Evolutionary conservation across 139 green algal species (phyloP).

Genomic region (Astrephomene gubernaculifera): DNA sequence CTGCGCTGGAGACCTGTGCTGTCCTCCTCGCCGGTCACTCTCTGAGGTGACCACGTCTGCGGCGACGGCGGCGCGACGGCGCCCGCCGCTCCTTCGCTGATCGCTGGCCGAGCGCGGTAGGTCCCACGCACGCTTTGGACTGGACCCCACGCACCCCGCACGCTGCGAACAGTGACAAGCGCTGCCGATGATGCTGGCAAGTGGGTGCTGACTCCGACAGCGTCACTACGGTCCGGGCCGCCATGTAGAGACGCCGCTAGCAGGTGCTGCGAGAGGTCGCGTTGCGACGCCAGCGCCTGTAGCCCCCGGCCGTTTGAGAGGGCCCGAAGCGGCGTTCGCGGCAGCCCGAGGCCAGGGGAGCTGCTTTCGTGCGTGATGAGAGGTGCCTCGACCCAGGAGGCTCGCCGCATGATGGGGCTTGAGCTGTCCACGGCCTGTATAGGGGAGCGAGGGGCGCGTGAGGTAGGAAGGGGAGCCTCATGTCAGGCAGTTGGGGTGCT

Average conservation of each 20-base stretch:
- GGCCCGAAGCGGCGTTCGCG: conserved; percentile 12
- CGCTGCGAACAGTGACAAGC: not conserved
- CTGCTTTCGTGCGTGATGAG: too few relatives aligned
- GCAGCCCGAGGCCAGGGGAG: conserved; percentile 4
- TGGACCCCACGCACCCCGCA: not conserved
- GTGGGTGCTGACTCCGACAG: not conserved
- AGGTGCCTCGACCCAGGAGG: conserved; percentile 19
- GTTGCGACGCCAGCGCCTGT: not conserved
- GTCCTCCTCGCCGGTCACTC: too few relatives aligned
- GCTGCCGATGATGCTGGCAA: not conserved
- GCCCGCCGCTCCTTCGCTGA: too few relatives aligned
- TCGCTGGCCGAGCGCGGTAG: too few relatives aligned
- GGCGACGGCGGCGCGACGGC: too few relatives aligned
- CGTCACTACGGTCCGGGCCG: not conserved
- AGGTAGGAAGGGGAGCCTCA: not conserved
- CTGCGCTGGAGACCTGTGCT: too few relatives aligned
- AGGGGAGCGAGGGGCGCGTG: not conserved
- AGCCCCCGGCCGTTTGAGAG: not conserved
- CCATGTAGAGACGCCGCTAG: not conserved
- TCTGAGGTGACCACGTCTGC: too few relatives aligned
- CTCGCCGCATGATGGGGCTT: conserved; percentile 16
- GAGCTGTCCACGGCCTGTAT: not conserved
- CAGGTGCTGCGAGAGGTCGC: not conserved
- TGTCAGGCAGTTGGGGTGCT: not conserved
- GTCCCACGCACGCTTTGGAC: not conserved